Conservation (phyloP, 495 filamentous ascomycete genomes). For the Usnea hakonensis region DNA sequence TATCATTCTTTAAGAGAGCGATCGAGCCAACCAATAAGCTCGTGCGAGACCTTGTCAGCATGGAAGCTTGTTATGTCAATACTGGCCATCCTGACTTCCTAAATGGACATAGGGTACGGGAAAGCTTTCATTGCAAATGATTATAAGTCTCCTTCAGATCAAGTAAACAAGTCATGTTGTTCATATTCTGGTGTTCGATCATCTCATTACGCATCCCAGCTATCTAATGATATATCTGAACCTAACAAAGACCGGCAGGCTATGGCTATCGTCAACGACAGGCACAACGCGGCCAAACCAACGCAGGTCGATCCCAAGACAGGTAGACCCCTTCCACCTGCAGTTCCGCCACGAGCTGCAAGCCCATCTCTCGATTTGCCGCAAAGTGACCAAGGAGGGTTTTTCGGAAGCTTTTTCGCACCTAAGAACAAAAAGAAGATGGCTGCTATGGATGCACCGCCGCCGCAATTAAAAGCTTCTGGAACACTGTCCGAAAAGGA, state of each 20-base stretch:
- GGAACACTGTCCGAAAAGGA: constrained; percentile 89
- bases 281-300: constrained; percentile 56
- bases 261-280: constrained; percentile 96
- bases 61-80: constrained; percentile 98
- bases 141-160: neutral
- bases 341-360: constrained; percentile 56
- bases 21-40: constrained; percentile 98
- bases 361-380: constrained; percentile 55
- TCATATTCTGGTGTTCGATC: neutral
- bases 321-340: constrained; percentile 76
- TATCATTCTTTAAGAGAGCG: constrained; percentile 92
- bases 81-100: constrained; percentile 98
- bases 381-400: constrained; percentile 58
- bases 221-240: neutral
- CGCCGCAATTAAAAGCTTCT: constrained; percentile 85
- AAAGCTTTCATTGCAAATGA: neutral
- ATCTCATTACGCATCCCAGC: neutral
- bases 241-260: constrained; percentile 43
- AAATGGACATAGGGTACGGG: constrained; percentile 75
- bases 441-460: constrained; percentile 95
- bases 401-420: constrained; percentile 96
- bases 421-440: constrained; percentile 99
- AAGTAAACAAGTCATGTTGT: neutral
- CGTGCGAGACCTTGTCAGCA: constrained; percentile 82
- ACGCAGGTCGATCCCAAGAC: constrained; percentile 99